Conservation (phyloP, 2,329 filamentous ascomycete species). For the Ophiostoma perfectum region DNA sequence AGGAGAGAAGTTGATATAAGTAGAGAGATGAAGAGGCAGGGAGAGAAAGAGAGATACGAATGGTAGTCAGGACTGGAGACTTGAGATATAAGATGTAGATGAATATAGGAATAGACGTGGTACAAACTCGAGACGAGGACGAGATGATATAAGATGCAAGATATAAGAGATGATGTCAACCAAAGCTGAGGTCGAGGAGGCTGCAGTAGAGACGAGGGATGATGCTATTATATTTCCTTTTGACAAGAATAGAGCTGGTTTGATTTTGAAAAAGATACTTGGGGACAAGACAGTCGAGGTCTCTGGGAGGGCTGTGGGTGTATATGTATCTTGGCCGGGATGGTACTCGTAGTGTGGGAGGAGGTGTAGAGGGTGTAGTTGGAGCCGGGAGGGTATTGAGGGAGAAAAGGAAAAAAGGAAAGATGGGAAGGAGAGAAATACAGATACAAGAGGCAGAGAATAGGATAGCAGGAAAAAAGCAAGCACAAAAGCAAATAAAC, state of each 20-base stretch:
- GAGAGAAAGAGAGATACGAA: background rate
- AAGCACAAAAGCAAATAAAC: no score
- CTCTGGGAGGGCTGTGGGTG: conserved; percentile 5
- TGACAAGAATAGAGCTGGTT: conserved; percentile 6
- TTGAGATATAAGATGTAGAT: no score
- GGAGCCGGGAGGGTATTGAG: background rate
- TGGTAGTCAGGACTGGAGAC: no score
- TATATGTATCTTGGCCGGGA: conserved; percentile 9
- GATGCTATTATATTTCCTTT: conserved; percentile 4
- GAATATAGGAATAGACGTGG: no score
- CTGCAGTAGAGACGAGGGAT: conserved; percentile 1
- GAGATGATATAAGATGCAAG: background rate
- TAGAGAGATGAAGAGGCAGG: background rate
- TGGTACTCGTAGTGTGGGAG: background rate
- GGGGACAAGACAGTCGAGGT: background rate
- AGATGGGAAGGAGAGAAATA: no score
- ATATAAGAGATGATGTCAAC: background rate
- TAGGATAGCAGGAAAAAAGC: no score
- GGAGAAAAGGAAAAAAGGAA: background rate
- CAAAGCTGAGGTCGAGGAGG: background rate
- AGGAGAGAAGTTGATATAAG: no score
- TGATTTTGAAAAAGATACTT: background rate
- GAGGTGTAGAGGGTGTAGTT: background rate
- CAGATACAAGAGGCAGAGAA: no score
- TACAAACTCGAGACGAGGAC: no score